Evolutionary conservation across 805 yeast species (phyloP).

Genomic region (Yamadazyma endophytica): DNA sequence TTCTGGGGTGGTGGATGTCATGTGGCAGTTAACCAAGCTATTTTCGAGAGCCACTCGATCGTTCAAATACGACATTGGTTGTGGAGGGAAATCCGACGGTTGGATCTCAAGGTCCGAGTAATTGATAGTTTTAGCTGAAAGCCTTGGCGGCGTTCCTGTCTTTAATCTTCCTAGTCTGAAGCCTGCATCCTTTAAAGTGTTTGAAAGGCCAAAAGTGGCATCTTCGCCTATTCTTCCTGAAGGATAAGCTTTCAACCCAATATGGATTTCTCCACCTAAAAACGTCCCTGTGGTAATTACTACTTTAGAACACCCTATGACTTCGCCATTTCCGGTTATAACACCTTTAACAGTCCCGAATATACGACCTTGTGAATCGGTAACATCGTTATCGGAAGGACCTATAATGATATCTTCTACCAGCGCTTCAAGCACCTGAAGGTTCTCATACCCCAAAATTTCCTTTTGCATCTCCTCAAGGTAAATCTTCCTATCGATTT

Average conservation of each 20-base stretch:
- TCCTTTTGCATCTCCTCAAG: conserved; percentile 72
- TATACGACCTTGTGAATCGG: conserved; percentile 33
- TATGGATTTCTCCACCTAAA: conserved; percentile 89
- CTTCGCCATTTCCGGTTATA: conserved; percentile 60
- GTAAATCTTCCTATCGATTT: conserved; percentile 83
- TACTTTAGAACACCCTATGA: conserved; percentile 60
- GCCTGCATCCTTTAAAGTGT: conserved; percentile 71
- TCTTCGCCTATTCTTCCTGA: conserved; percentile 93
- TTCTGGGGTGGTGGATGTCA: conserved; percentile 71
- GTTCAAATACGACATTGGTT: conserved; percentile 85
- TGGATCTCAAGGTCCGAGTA: conserved; percentile 62
- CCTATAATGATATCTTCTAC: conserved; percentile 82
- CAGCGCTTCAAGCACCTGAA: conserved; percentile 63
- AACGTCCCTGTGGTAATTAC: conserved; percentile 96
- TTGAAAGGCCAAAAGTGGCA: conserved; percentile 85
- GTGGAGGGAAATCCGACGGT: conserved; percentile 78
- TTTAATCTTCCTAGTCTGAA: conserved; percentile 85
- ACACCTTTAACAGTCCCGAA: conserved; percentile 63
- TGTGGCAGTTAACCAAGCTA: conserved; percentile 64
- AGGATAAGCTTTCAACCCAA: conserved; percentile 75
- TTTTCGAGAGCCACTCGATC: conserved; percentile 56
- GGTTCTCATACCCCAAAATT: conserved; percentile 50
- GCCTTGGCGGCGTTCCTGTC: conserved; percentile 96
- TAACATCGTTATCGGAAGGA: conserved; percentile 11
- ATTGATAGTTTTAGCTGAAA: conserved; percentile 68